Evolutionary conservation across 768 basidiomycete species (phyloP), one percentile per base, ranked within the genome.

Genomic region (Grammothele lineata): DNA sequence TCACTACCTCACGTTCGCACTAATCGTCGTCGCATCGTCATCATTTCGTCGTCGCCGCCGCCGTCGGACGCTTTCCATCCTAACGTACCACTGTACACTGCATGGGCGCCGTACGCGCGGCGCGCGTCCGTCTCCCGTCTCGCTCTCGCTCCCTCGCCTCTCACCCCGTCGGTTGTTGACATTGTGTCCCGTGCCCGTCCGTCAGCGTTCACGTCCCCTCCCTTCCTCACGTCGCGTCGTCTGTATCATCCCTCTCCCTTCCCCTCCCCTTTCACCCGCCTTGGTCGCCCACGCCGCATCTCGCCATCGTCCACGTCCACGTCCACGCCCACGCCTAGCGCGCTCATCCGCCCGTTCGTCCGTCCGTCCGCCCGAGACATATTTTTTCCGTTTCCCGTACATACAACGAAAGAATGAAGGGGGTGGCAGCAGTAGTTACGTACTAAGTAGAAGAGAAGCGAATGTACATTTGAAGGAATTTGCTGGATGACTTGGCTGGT

Each of bases 371-470:
- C 32, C 27, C 38, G 39, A 33, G 22, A 45, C 37, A 47, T 47
- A 48, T 44, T n/a, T n/a, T n/a, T n/a, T 34, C 37, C 50, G 46
- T 48, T 24, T 37, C 32, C 25, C 40, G 47, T 32, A 48, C 40
- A 47, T 48, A 48, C 47, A 40, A 37, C 42, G 40, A 50, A 43
- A 43, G 40, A 51, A 47, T 42, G 51, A 53, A 45, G 52, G 41
- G 39, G 43, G 42, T 36, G 33, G 43, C 45, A 43, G 44, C 35
- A n/a, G n/a, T n/a, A n/a, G n/a, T n/a, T n/a, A 30, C 7, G 27
- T 47, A 43, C 35, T 27, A 40, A 43, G 46, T 53, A 53, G 51
- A 53, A 53, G 51, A 53, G 51, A 53, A 54, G n/a, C n/a, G 45
- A 51, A 50, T 53, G 45, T 50, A 51, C 40, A 50, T 55, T 49